Evolutionary conservation across 495 filamentous ascomycete genomes (phyloP).

Genomic region (Podospora pseudopauciseta): DNA sequence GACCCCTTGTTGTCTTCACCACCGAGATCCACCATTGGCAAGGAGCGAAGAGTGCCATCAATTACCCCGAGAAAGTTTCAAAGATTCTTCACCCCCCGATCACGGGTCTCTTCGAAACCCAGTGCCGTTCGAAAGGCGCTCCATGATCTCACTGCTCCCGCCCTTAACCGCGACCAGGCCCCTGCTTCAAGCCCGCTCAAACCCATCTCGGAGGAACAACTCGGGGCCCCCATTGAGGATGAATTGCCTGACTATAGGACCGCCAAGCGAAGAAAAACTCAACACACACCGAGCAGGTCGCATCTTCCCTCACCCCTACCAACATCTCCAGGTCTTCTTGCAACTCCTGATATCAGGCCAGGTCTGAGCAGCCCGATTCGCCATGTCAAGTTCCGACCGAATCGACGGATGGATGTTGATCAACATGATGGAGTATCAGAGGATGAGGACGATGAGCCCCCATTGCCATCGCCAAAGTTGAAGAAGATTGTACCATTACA

Average conservation of each 20-base stretch:
- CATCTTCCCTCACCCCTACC: constrained; percentile 30
- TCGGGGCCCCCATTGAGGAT: constrained; percentile 13
- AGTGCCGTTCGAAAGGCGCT: constrained; percentile 62
- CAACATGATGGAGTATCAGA: constrained; percentile 30
- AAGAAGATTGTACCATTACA: constrained; percentile 32
- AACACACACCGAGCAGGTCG: constrained; percentile 9
- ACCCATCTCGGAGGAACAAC: constrained; percentile 35
- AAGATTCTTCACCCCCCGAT: constrained; percentile 77
- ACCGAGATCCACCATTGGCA: constrained; percentile 33
- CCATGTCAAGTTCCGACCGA: constrained; percentile 31
- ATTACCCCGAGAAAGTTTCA: constrained; percentile 73
- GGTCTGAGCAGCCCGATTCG: constrained; percentile 38
- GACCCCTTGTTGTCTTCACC: constrained; percentile 38
- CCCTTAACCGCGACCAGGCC: constrained; percentile 54
- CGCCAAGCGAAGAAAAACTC: constrained; percentile 26
- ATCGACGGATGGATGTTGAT: constrained; percentile 24
- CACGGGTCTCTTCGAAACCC: constrained; percentile 41
- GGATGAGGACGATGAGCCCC: constrained; percentile 28
- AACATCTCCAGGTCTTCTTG: constrained; percentile 25
- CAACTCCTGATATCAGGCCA: constrained; percentile 27
- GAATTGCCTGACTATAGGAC: constrained; percentile 25
- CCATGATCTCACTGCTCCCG: constrained; percentile 63
- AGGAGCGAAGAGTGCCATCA: constrained; percentile 49
- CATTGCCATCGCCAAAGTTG: background rate
- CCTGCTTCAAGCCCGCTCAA: constrained; percentile 47